Base-by-base conservation (phyloP, 2,329 filamentous ascomycete genomes). In the Exserohilum turcica region DNA sequence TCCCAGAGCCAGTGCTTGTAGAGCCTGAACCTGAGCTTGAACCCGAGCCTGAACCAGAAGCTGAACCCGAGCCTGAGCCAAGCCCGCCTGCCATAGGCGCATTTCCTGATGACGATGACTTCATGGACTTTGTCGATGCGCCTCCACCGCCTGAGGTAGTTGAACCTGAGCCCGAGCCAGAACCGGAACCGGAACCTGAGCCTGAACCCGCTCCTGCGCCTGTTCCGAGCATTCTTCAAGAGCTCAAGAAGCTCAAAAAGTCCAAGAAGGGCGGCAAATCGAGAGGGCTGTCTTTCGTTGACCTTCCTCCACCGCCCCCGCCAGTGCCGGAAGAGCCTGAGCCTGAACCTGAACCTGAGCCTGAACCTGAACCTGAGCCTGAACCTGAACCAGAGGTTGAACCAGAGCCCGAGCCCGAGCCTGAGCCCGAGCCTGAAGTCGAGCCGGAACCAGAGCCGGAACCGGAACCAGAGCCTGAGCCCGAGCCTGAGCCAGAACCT, bases 271-370 rank as follows among this genome's bases (percentile, higher is more conserved):
- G 70, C 21, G 69, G 63, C 60, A 72, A 65, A 43, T 56, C 57
- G 83, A 86, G 75, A 94, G 88, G 72, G 88, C 94, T 60, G 31
- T 60, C 67, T 6, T 43, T 71, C 8, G 67, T 71, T 28, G 72
- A 74, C 44, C 65, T 61, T 16, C 63, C 71, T 13, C 60, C 68
- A 8, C 65, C 68, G 28, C 67, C 67, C 21, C 63, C 46, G 2
- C 59, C 61, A 7, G 61, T 61, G 40, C 56, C 63, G 10, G 68
- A 67, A 27, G 67, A 32, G 8, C 27, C 40, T 7, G 27, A 31
- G 6, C 28, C 29, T 0, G 32, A 45, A 24, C 49, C 49, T 6
- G 45, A 53, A 4, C 44, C 51, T 12, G 59, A 65, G 9, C 65
- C 71, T 1, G 63, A 75, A 43, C 63, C 67, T 2, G 65, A 67